These are phyloP conservation scores for Pyrenochaeta sp. DNA, from an alignment of 2,329 filamentous ascomycete species.

Conservation along the genomic window DNA sequence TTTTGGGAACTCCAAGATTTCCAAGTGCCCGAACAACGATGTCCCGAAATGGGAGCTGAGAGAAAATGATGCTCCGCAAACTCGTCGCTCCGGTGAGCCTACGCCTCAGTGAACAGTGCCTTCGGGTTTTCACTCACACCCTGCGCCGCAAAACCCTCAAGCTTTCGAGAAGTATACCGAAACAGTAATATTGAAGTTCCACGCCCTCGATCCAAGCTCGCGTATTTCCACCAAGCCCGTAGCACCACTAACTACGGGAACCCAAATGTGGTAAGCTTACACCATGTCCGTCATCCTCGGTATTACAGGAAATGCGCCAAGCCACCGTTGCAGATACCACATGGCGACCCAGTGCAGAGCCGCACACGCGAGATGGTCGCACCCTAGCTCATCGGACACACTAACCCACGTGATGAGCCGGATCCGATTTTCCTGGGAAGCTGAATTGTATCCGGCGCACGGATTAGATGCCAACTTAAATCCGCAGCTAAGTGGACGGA, in stretches of 20 bases:
- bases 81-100: not conserved
- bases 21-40: not conserved
- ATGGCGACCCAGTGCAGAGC: not conserved
- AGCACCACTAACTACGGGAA: not conserved
- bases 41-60: not conserved
- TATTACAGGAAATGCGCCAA: not conserved
- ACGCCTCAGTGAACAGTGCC: not conserved
- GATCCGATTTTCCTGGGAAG: not conserved
- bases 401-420: not conserved
- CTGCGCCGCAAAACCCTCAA: not conserved
- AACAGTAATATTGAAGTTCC: not conserved
- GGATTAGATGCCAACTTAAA: not conserved
- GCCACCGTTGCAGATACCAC: not conserved
- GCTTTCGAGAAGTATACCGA: not conserved
- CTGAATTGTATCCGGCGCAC: not conserved
- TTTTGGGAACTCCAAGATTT: not conserved
- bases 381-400: not conserved
- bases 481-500: not conserved
- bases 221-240: not conserved
- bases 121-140: not conserved
- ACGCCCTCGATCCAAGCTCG: not conserved
- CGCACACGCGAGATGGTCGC: not conserved
- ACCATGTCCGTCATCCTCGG: not conserved
- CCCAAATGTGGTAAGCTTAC: constrained; percentile 1
- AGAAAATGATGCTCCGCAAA: not conserved